Evolutionary conservation across 2,329 filamentous ascomycete genomes (phyloP).

Genomic region (Claviceps spartinae): DNA sequence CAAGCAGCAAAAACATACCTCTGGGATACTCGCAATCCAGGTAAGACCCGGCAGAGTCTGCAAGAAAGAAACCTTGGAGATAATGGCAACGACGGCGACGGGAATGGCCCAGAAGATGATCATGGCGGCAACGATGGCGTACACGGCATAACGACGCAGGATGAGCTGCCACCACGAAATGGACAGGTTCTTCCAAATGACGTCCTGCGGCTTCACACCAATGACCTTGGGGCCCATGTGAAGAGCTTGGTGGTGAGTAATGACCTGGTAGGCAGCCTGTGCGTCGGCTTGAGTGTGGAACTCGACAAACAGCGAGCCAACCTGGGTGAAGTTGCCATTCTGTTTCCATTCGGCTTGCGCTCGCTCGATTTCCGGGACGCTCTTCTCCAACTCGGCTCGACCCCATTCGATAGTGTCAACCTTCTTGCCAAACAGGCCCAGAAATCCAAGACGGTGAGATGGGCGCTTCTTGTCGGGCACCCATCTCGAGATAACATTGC

Average conservation of each 20-base stretch:
- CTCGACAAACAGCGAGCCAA: conserved; percentile 81
- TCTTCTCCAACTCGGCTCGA: conserved; percentile 41
- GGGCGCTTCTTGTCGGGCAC: conserved; percentile 55
- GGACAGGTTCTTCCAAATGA: conserved; percentile 72
- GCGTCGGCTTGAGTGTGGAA: conserved; percentile 73
- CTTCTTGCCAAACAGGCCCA: conserved; percentile 48
- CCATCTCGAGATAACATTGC: conserved; percentile 50
- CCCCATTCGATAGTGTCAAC: conserved; percentile 85
- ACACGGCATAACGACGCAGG: conserved; percentile 49
- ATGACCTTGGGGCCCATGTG: conserved; percentile 80
- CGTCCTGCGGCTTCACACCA: conserved; percentile 63
- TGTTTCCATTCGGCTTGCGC: conserved; percentile 47
- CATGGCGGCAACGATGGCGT: conserved; percentile 53
- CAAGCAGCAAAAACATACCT: conserved; percentile 8
- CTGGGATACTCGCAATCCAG: conserved; percentile 63
- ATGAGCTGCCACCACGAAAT: conserved; percentile 62
- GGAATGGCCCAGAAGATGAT: conserved; percentile 78
- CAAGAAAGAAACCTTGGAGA: conserved; percentile 72
- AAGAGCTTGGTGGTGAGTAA: conserved; percentile 67
- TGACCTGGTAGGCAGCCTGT: conserved; percentile 69
- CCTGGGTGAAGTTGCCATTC: conserved; percentile 46
- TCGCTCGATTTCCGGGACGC: conserved; percentile 51
- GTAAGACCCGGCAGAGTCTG: conserved; percentile 51
- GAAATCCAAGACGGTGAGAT: conserved; percentile 48
- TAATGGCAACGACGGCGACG: conserved; percentile 65